Evolutionary conservation across 208 protist species (phyloP), one percentile per base, ranked within the genome.

Genomic region (Endotrypanum monterogeii): DNA sequence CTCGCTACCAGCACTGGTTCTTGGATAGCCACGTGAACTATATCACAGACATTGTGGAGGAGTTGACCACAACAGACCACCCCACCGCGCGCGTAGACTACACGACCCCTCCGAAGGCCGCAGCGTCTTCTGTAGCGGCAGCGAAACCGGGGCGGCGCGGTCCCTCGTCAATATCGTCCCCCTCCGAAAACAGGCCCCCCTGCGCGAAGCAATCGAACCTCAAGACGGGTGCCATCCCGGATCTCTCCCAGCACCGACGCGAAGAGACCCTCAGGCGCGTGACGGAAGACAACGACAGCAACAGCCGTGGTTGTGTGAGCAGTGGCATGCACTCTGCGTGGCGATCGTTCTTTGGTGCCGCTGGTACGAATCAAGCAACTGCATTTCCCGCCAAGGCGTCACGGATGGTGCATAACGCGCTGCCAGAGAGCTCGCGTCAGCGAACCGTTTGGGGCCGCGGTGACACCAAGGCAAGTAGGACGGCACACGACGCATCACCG

Each of bases 1-100:
- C 82, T 46, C 85, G 85, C 44, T 84, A 89, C 71, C 78, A 78
- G 76, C 67, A 70, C 76, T 89, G 78, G 78, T 65, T 81, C 73
- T 69, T 82, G 66, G 76, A 84, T 18, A 63, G 67, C 54, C 68
- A 71, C 32, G 65, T 88, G 25, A 18, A 68, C 69, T 83, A 85
- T 71, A 75, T 57, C 3, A 5, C 76, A 0, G 83, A 84, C 67
- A 71, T 88, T 52, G 52, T 76, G 37, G 68, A 77, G 5, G 83
- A 84, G 77, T 58, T 88, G n/a, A 63, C 73, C 55, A 80, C 73
- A 5, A 61, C 78, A 20, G 66, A 88, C 46, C 76, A 83, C 56
- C 83, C 79, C 3, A 85, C 80, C 12, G 65, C 52, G 25, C 48
- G 52, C 46, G 37, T 84, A 7, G 62, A 73, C 61, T 82, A 83